Evolutionary conservation across 805 yeast species (phyloP), one percentile per base, ranked within the genome.

Genomic region (Ogataea henricii): DNA sequence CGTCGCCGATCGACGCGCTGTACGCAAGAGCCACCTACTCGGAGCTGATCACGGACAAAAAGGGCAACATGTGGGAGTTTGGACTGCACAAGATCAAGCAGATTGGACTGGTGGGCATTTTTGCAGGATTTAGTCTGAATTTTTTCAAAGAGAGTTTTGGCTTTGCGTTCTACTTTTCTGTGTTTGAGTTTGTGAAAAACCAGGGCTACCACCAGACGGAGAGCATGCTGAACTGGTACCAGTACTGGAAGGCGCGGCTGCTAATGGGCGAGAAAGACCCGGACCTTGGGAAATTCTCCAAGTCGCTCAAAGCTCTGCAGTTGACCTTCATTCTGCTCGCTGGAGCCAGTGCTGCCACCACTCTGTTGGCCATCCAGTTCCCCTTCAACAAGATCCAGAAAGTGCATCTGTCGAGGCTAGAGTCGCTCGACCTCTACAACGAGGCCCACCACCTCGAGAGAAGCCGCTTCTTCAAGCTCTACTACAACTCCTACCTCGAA

Each of bases 1-100:
- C 96, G 1, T 92, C 97, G 1, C 98, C 98, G 0, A 74, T 92
- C 4, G 97, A 92, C 67, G 96, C 97, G 6, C 81, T 92, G 3
- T 87, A 85, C 60, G 81, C 96, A 1, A 74, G 97, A 55, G 87
- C 91, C 54, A 76, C 83, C 1, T 84, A 89, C 4, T 79, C 85
- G 9, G 96, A 89, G 55, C 68, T 91, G 45, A 66, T 89, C 13
- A 76, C 78, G 44, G 87, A 89, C 6, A 73, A 76, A 26, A 83
- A 87, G 65, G 78, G 78, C 48, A 85, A 85, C 48, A 64, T 91
- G 47, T 89, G 97, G 95, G 68, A 68, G 21, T 92, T 89, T 65
- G 90, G 92, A 0, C 63, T 76, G 22, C 73, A 74, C 42, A 89
- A 89, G 59, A 68, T 90, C 44, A 71, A 71, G 51, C 87, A 87